Base-by-base conservation (phyloP, 352 stramenopile species). In the Aphanomyces euteiches region DNA sequence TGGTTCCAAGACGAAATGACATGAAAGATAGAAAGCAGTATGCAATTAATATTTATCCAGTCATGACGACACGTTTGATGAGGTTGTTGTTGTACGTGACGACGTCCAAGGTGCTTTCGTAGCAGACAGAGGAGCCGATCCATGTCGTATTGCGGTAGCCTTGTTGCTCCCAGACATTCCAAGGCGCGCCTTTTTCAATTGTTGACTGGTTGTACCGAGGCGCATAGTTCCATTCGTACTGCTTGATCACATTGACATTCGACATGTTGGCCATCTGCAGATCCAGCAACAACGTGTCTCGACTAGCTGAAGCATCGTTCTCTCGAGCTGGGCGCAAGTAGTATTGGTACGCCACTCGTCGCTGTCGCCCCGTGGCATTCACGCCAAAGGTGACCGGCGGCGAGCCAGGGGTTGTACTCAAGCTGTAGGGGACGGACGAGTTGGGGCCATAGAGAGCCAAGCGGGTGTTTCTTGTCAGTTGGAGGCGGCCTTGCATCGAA, bases 31-130 rank as follows among this genome's bases (percentile, higher is more conserved):
- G 28, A 28, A 28, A 28, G 28, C 28, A 28, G 28, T 28, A 28
- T 28, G 28, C 28, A 28, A 28, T 28, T 28, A 28, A 28, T 28
- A 28, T 50, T 50, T n/a, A 50, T 58, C 36, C 19, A 36, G 50
- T 58, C 50, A 58, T 58, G 7, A 37, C 17, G 15, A 58, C 50
- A 28, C 50, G 50, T 19, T 58, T 17, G 36, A 58, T 58, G 15
- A 58, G 50, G 8, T 36, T 17, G 50, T 19, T 8, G 50, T 58
- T 58, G 50, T 58, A 58, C 50, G 21, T 28, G 21, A 58, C 17
- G 7, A 58, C 50, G 17, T 58, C 50, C 8, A 58, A 28, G 7
- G 36, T 36, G 21, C 50, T 58, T 19, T 58, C 50, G 36, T 37
- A 58, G 50, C 50, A 3, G 17, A 58, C 50, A 19, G 50, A 58